Evolutionary conservation across 177 flowering plant species (phyloP).

Genomic region (Vitis hybrid): DNA sequence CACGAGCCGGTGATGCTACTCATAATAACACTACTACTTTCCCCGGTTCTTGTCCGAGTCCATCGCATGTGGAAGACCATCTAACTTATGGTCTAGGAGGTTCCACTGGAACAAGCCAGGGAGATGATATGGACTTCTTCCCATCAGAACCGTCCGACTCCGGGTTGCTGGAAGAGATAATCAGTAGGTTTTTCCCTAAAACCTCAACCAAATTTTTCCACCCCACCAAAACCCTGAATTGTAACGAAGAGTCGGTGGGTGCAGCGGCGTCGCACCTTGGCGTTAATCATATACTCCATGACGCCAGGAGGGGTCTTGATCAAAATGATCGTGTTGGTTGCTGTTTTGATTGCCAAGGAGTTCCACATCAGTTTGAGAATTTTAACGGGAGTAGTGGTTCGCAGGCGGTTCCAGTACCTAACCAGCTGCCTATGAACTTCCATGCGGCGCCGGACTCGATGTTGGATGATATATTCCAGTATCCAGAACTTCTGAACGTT

Average conservation of each 20-base stretch:
- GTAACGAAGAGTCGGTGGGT: neutral
- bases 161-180: slow-evolving; percentile 65
- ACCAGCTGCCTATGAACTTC: slow-evolving; percentile 8
- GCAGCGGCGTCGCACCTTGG: neutral
- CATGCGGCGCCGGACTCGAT: slow-evolving; percentile 18
- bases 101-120: neutral
- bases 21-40: neutral
- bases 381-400: neutral
- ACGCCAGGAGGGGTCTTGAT: slow-evolving; percentile 8
- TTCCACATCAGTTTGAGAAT: neutral
- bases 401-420: neutral
- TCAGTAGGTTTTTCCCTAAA: slow-evolving; percentile 60
- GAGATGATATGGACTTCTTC: slow-evolving; percentile 37
- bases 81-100: neutral
- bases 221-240: neutral
- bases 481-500: slow-evolving; percentile 42
- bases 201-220: slow-evolving; percentile 5
- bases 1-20: neutral
- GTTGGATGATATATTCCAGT: slow-evolving; percentile 44
- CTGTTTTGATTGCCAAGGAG: slow-evolving; percentile 12
- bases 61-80: slow-evolving; percentile 1
- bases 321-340: slow-evolving; percentile 19
- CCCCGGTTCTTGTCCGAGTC: neutral
- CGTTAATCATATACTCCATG: neutral
- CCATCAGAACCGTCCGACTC: slow-evolving; percentile 53